Percentiles rank a stretch among this genome's conserved stretches.
These are phyloP conservation scores for Colletotrichum lini DNA, from an alignment of 2,329 filamentous ascomycete genomes.

Conservation along the genomic window DNA sequence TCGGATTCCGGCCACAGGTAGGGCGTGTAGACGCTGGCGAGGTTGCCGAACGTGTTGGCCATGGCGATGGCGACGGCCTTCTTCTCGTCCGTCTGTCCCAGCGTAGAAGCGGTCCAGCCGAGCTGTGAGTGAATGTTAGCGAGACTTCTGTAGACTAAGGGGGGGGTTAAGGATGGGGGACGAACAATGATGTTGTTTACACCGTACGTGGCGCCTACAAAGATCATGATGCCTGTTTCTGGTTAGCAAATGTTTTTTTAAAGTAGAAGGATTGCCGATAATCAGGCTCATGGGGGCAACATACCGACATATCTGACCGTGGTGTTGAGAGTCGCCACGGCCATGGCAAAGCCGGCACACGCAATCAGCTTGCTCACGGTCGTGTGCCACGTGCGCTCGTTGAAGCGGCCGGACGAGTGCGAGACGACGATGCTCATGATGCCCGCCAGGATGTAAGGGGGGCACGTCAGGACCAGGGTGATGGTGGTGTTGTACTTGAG, in stretches of 20 bases:
- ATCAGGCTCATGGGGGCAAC: neutral
- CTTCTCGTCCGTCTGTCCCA: slow-evolving; percentile 63
- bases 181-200: slow-evolving; percentile 59
- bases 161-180: neutral
- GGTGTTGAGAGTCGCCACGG: slow-evolving; percentile 45
- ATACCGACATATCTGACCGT: slow-evolving; percentile 36
- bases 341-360: slow-evolving; percentile 48
- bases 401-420: slow-evolving; percentile 60
- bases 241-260: neutral
- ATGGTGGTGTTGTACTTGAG: slow-evolving; percentile 59
- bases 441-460: slow-evolving; percentile 59
- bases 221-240: slow-evolving; percentile 51
- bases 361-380: slow-evolving; percentile 58
- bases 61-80: slow-evolving; percentile 59
- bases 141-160: too few species aligned
- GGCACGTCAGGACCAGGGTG: slow-evolving; percentile 63
- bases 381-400: slow-evolving; percentile 64
- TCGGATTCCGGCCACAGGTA: slow-evolving; percentile 38
- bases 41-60: slow-evolving; percentile 38
- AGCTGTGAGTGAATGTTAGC: slow-evolving; percentile 57
- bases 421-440: slow-evolving; percentile 55
- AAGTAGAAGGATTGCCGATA: fast-evolving
- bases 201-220: slow-evolving; percentile 53
- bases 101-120: slow-evolving; percentile 56
- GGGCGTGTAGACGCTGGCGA: slow-evolving; percentile 38